Evolutionary conservation across 441 rosid species (phyloP).

Genomic region (Euphorbia schlechtendalii): DNA sequence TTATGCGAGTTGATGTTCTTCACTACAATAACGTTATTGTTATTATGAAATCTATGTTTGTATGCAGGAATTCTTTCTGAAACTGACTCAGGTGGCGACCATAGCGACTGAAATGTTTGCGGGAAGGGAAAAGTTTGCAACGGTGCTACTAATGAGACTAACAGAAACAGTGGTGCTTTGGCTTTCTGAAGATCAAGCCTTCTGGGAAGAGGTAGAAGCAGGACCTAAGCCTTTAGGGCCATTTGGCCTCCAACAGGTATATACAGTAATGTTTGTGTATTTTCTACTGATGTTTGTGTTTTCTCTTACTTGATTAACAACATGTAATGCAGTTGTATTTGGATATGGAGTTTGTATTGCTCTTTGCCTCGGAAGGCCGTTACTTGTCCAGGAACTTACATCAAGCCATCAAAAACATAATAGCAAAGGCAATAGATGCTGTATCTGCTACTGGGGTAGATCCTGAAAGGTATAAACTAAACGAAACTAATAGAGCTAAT

Average conservation of each 20-base stretch:
- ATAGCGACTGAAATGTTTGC: constrained; percentile 68
- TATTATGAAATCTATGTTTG: not conserved
- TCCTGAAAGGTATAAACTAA: constrained; percentile 47
- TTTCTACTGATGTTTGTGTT: too few species aligned
- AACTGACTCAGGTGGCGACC: constrained; percentile 53
- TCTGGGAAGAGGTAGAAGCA: constrained; percentile 84
- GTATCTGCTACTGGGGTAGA: constrained; percentile 69
- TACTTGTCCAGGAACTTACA: constrained; percentile 79
- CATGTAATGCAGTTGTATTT: too few species aligned
- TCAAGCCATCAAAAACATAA: constrained; percentile 76
- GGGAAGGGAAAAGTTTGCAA: constrained; percentile 91
- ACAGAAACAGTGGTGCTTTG: constrained; percentile 85
- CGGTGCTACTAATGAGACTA: constrained; percentile 77
- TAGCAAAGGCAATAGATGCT: constrained; percentile 73
- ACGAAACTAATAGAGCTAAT: too few species aligned
- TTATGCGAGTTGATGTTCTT: not conserved
- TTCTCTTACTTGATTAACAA: too few species aligned
- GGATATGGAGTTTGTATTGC: constrained; percentile 89
- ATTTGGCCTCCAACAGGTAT: constrained; percentile 74
- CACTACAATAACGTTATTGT: not conserved
- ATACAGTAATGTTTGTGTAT: too few species aligned
- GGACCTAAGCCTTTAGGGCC: constrained; percentile 72
- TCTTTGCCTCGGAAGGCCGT: constrained; percentile 86
- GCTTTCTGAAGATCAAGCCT: constrained; percentile 84
- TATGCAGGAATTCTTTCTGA: constrained; percentile 64